Evolutionary conservation across 2,329 filamentous ascomycete species (phyloP), one percentile per base, ranked within the genome.

Genomic region (Scolecobasidium constrictum): DNA sequence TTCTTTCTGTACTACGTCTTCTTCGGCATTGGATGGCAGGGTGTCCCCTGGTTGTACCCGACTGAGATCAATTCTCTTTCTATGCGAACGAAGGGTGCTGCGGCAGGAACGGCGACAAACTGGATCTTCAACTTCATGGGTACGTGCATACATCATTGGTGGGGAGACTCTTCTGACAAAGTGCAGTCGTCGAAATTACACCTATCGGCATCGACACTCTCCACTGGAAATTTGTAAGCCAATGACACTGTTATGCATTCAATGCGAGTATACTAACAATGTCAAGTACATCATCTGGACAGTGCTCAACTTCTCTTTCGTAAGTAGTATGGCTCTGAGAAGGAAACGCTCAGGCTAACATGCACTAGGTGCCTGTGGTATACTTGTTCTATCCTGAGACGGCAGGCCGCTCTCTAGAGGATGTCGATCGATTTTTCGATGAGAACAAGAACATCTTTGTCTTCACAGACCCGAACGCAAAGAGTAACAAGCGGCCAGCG

Each of bases 1-100:
- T 69, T 75, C 54, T 73, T 74, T 53, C 49, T 73, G 5, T 73
- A 71, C 56, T 72, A 72, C 49, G 62, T 72, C 35, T 71, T 70
- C 57, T 73, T 74, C 47, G 69, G 62, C 13, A 65, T 71, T 21
- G 67, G 67, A 5, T 67, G 56, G 64, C 63, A 69, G 31, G 69
- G 66, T 3, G 62, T 68, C 12, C 64, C 64, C 11, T 70, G 66
- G 56, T 49, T 64, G 4, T 71, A 68, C 45, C 66, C 68, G 0
- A 63, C 67, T 1, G 68, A 72, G 44, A 69, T 72, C 52, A 72
- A 71, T 43, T 63, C 63, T 0, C 54, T 73, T 20, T 56, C 62
- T 1, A 71, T 71, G 59, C 58, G 69, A 26, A 67, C 66, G 1
- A 69, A 68, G 45, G 66, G 67, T 3, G 67, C 68, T 0, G 67